These are phyloP conservation scores for Citrullus mucosospermus DNA, from an alignment of 306 rosid species.

Conservation along the genomic window DNA sequence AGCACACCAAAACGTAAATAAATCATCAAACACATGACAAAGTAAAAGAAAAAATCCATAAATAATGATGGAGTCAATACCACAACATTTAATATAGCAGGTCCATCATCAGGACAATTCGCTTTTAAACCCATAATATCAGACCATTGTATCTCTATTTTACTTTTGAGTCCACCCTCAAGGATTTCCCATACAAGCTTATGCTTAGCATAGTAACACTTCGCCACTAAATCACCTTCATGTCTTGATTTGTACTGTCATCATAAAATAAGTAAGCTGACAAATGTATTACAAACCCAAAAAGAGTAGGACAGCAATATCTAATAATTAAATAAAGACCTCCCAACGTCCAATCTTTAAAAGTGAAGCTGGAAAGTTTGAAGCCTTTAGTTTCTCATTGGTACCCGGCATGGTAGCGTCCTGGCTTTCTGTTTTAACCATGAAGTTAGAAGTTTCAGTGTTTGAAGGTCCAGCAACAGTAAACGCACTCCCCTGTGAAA, in stretches of 20 bases:
- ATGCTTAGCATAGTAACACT: conserved; percentile 83
- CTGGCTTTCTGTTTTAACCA: conserved; percentile 23
- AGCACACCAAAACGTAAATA: neutral
- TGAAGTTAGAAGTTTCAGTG: conserved; percentile 24
- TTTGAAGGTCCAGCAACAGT: conserved; percentile 16
- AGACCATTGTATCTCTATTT: conserved; percentile 87
- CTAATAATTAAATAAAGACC: conserved; percentile 25
- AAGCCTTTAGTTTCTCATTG: conserved; percentile 74
- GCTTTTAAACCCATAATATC: conserved; percentile 64
- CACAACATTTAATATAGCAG: conserved; percentile 49
- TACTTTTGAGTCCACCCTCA: conserved; percentile 75
- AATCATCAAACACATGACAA: neutral
- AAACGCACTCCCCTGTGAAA: conserved; percentile 37
- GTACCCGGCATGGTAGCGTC: conserved; percentile 20
- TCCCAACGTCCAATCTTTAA: conserved; percentile 78
- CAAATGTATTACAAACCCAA: neutral
- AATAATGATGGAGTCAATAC: conserved; percentile 24
- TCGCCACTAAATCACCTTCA: conserved; percentile 86
- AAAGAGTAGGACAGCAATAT: neutral
- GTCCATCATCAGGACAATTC: conserved; percentile 52
- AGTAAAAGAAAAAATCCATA: neutral
- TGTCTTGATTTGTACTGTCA: conserved; percentile 65
- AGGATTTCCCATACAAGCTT: conserved; percentile 97
- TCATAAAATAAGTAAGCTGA: conserved; percentile 2
- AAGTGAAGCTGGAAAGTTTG: conserved; percentile 68